These are phyloP conservation scores for Laguncularia racemosa DNA, from an alignment of 345 rosid genomes.

Conservation along the genomic window DNA sequence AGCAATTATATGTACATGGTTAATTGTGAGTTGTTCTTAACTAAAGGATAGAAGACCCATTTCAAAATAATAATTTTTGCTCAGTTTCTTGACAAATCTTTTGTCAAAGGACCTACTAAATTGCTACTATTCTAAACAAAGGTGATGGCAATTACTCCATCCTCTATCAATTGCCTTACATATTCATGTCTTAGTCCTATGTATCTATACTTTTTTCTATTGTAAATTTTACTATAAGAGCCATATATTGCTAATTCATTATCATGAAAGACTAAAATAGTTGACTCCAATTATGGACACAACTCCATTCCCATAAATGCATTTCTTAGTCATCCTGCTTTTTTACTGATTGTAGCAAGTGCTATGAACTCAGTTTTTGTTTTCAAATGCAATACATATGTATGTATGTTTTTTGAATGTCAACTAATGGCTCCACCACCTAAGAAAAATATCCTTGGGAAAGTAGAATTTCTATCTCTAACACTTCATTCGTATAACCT, in stretches of 20 bases:
- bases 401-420: too few species aligned
- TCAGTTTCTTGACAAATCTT: not conserved
- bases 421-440: too few species aligned
- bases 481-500: too few species aligned
- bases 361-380: too few species aligned
- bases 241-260: not conserved
- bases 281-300: not conserved
- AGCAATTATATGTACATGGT: too few species aligned
- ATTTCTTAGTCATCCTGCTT: conserved; percentile 3
- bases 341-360: too few species aligned
- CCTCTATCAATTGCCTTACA: not conserved
- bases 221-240: not conserved
- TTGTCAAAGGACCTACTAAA: not conserved
- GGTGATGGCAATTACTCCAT: not conserved
- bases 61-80: not conserved
- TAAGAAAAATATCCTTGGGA: too few species aligned
- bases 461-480: too few species aligned
- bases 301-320: not conserved
- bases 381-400: too few species aligned
- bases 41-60: too few species aligned
- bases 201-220: not conserved
- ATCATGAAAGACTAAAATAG: not conserved
- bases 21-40: too few species aligned
- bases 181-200: not conserved
- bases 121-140: not conserved